Conservation (phyloP, 192 early-diverging fungal genomes). For the Blastocladiella britannica region DNA sequence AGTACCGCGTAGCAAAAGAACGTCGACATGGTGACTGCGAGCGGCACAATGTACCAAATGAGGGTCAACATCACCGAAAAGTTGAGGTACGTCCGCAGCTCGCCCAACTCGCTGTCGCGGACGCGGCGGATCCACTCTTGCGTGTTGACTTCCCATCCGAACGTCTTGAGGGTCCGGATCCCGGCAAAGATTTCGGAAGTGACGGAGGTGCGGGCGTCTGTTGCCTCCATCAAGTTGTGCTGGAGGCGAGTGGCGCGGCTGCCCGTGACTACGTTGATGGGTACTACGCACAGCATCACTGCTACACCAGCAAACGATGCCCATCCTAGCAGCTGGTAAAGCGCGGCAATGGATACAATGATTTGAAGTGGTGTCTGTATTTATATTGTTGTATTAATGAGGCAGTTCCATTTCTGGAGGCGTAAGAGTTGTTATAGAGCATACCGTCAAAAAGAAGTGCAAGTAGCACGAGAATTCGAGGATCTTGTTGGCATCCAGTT, state of each 20-base stretch:
- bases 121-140: constrained; percentile 36
- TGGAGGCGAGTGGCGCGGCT: constrained; percentile 32
- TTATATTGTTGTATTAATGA: no score
- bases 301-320: constrained; percentile 61
- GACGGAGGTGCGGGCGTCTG: constrained; percentile 56
- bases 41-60: constrained; percentile 33
- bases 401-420: no score
- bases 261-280: constrained; percentile 28
- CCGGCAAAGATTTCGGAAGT: constrained; percentile 75
- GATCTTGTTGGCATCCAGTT: constrained; percentile 35
- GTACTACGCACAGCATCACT: constrained; percentile 40
- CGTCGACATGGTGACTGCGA: constrained; percentile 35
- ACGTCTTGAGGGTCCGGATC: constrained; percentile 87
- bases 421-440: no score
- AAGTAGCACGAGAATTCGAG: constrained; percentile 28
- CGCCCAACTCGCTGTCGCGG: constrained; percentile 40
- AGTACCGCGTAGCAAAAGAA: constrained; percentile 36
- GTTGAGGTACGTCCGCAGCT: constrained; percentile 24
- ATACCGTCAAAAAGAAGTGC: constrained; percentile 32
- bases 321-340: constrained; percentile 58
- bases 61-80: constrained; percentile 31
- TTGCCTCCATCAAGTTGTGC: constrained; percentile 24
- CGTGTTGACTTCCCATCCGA: constrained; percentile 65
- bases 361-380: constrained; percentile 30
- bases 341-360: constrained; percentile 37